Evolutionary conservation across 1,284 basidiomycete species (phyloP).

Genomic region (Sporisorium exsertum): DNA sequence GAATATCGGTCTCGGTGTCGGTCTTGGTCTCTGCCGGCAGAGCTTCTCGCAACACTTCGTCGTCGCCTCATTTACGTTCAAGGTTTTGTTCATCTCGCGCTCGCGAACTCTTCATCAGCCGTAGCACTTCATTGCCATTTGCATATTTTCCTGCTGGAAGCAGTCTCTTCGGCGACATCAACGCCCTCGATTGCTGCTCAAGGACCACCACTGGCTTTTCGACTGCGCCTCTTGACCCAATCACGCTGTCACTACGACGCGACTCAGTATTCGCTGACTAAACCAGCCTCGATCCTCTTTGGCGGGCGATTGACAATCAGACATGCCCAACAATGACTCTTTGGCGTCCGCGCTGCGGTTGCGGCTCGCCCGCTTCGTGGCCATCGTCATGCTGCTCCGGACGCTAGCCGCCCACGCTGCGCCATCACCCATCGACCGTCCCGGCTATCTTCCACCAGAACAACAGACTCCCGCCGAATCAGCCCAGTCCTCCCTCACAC

Average conservation of each 20-base stretch:
- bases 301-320: background rate
- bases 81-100: background rate
- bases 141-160: background rate
- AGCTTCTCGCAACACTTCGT: background rate
- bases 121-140: background rate
- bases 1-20: background rate
- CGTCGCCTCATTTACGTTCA: background rate
- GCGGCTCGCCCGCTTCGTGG: constrained; percentile 27
- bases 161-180: background rate
- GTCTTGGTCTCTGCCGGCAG: constrained; percentile 30
- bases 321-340: constrained; percentile 8
- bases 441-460: constrained; percentile 45
- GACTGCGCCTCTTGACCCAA: background rate
- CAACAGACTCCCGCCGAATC: constrained; percentile 35
- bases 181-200: background rate
- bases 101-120: background rate
- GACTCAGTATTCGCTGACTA: background rate
- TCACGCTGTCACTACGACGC: background rate
- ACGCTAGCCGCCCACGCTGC: constrained; percentile 20
- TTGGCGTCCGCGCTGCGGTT: constrained; percentile 11
- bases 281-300: background rate
- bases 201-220: no score
- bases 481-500: constrained; percentile 50
- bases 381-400: constrained; percentile 30
- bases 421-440: constrained; percentile 36